Base-by-base conservation (phyloP, 768 basidiomycete genomes). In the Xanthoconium stramineum region DNA sequence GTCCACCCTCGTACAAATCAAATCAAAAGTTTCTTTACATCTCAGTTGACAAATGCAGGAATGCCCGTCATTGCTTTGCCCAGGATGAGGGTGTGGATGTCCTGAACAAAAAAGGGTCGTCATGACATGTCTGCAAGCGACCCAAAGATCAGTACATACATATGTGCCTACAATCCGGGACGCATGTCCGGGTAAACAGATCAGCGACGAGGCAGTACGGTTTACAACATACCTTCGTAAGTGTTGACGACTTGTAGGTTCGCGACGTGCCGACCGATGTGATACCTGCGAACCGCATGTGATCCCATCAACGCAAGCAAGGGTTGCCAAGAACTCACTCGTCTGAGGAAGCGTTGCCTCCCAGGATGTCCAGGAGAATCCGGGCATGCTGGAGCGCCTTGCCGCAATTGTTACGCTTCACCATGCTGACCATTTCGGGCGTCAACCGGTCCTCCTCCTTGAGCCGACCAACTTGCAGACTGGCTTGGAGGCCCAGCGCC, bases 211-310 rank as follows among this genome's bases (percentile, higher is more conserved):
- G 17, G 24, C 42, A 10, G 29, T 29, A 24, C 24, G 24, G 24
- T 17, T 42, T 6, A 20, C 17, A 28, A 47, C 76, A 32, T 68
- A 80, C 91, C 94, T 78, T 97, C 94, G 67, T 97, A 97, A 0
- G 94, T 98, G 63, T 94, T 94, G 9, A 93, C 87, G n/a, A 98
- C 89, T 68, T 98, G 95, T 57, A 97, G 69, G 71, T 98, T 98
- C 1, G 90, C 89, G 10, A 91, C 94, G 75, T 98, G 95, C 35
- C 96, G 76, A n/a, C 91, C 92, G 52, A 98, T 85, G 67, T 94
- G 91, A 67, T 94, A 97, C 70, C 91, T 94, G 57, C 19, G 1
- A 10, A 40, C 17, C 38, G 15, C 1, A 20, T 29, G 13, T 0
- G 30, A 46, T 24, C 7, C 5, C 6, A 30, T 17, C 30, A 19